These are phyloP conservation scores for Symmetrospora coprosmae DNA, from an alignment of 768 basidiomycete species.

Conservation along the genomic window DNA sequence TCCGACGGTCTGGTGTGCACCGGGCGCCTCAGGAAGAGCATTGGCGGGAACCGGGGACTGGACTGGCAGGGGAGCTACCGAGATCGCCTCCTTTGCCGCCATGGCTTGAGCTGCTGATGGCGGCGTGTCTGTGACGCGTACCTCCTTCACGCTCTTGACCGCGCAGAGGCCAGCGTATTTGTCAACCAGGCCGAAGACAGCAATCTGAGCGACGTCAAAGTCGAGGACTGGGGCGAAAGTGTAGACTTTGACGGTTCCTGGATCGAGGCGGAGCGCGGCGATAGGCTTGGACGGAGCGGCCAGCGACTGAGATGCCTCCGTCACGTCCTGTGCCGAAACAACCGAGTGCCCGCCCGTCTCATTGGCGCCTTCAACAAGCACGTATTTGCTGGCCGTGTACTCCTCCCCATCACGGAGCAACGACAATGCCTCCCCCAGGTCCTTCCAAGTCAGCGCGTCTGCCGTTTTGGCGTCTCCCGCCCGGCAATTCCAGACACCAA, in stretches of 20 bases:
- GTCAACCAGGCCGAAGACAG: conserved; percentile 6
- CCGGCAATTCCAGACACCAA: conserved; percentile 28
- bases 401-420: too few relatives aligned
- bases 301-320: neutral
- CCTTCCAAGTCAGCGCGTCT: conserved; percentile 9
- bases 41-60: neutral
- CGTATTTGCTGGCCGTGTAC: too few relatives aligned
- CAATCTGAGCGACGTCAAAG: neutral
- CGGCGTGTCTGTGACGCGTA: too few relatives aligned
- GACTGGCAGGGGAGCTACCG: neutral
- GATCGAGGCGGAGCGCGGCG: neutral
- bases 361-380: too few relatives aligned
- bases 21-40: neutral
- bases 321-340: neutral
- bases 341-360: too few relatives aligned
- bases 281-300: neutral
- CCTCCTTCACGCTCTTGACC: neutral
- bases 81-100: too few relatives aligned
- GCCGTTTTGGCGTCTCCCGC: neutral
- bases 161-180: neutral
- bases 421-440: conserved; percentile 25
- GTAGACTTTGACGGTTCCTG: neutral
- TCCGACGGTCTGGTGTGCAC: neutral
- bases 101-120: too few relatives aligned
- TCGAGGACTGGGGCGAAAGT: conserved; percentile 1